These are phyloP conservation scores for Osmanthus fragrans DNA, from an alignment of 257 asterid species.

Conservation along the genomic window DNA sequence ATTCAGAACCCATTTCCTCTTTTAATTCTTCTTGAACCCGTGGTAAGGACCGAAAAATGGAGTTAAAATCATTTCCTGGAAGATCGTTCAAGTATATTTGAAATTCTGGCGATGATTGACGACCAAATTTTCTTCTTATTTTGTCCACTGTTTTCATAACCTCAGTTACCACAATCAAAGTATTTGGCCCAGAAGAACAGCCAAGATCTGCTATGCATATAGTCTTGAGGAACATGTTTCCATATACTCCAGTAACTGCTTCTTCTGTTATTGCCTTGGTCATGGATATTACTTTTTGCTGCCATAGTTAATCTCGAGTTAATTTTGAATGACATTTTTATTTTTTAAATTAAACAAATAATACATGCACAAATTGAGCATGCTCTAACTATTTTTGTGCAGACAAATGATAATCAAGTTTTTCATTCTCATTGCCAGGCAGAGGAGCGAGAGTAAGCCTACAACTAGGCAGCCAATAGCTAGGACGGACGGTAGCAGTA, in stretches of 20 bases:
- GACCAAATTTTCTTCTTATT: slow-evolving; percentile 21
- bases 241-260: slow-evolving; percentile 41
- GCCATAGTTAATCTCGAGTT: neutral
- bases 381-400: too few relatives aligned
- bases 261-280: slow-evolving; percentile 40
- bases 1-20: slow-evolving; percentile 25
- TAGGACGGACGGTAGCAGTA: too few relatives aligned
- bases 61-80: slow-evolving; percentile 66
- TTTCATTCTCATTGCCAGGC: too few relatives aligned
- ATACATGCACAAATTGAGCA: too few relatives aligned
- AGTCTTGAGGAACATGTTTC: slow-evolving; percentile 17
- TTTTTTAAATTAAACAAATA: too few relatives aligned
- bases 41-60: slow-evolving; percentile 46
- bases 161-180: slow-evolving; percentile 37
- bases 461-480: too few relatives aligned
- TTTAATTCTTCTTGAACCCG: slow-evolving; percentile 27
- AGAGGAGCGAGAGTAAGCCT: too few relatives aligned
- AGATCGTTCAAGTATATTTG: slow-evolving; percentile 62
- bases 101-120: slow-evolving; percentile 40
- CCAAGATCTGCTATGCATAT: slow-evolving; percentile 67
- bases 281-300: slow-evolving; percentile 50
- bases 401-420: too few relatives aligned
- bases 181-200: slow-evolving; percentile 68
- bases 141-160: slow-evolving; percentile 26
- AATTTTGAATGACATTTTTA: too few relatives aligned